These are phyloP conservation scores for Calycina herbarum DNA, from an alignment of 2,329 filamentous ascomycete species.

Conservation along the genomic window DNA sequence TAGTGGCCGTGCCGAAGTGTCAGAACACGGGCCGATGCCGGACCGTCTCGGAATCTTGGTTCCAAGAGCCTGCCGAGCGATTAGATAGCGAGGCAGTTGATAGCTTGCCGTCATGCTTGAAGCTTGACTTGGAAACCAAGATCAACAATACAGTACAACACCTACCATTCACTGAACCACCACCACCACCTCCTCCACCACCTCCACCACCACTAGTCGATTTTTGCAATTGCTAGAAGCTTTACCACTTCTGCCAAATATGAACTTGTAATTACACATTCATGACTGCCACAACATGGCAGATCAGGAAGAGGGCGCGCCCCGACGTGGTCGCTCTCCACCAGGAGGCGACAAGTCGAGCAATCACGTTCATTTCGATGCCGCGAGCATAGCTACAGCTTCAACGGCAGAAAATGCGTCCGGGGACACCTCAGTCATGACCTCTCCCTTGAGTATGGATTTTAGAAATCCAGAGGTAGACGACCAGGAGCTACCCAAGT, in stretches of 20 bases:
- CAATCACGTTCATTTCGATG: constrained; percentile 33
- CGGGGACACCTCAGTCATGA: constrained; percentile 36
- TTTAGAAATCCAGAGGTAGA: constrained; percentile 26
- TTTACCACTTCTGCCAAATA: background rate
- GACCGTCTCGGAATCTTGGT: background rate
- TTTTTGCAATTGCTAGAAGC: background rate
- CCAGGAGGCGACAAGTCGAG: constrained; percentile 21
- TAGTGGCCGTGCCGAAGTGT: no score
- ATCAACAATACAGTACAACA: background rate
- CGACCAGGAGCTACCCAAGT: constrained; percentile 31
- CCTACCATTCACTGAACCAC: background rate
- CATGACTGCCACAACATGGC: constrained; percentile 31
- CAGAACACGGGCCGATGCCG: no score
- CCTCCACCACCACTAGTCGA: no score
- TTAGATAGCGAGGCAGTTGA: background rate
- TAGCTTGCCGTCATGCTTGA: background rate
- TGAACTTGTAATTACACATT: background rate
- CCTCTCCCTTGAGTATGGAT: constrained; percentile 36
- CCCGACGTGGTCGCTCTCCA: constrained; percentile 31
- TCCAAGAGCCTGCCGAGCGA: background rate
- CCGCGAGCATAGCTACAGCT: constrained; percentile 27
- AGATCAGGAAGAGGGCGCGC: constrained; percentile 32
- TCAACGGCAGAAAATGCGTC: constrained; percentile 31
- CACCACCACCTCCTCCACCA: background rate
- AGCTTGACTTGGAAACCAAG: background rate